Evolutionary conservation across 2,329 filamentous ascomycete species (phyloP), one percentile per base, ranked within the genome.

Genomic region (Diaporthe ampelina): DNA sequence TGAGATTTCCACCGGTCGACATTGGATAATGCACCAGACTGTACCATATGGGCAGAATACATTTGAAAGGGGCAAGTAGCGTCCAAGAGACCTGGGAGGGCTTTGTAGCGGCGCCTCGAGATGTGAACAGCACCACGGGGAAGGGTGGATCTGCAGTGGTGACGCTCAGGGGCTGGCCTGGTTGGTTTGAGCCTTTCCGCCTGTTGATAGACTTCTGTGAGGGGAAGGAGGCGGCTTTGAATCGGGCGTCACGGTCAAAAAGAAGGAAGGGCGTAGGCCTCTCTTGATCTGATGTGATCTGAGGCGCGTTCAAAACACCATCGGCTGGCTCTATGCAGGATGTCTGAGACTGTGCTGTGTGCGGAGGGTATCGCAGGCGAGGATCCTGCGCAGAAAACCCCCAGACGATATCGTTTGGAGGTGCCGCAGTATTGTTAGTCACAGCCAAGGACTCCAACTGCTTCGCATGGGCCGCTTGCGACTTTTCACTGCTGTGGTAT

Each of bases 61-160:
- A 98, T 80, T 94, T 95, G 95, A 96, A 98, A 0, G 97, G 97
- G 4, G 97, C 88, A 32, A 98, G 86, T 1, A 98, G 81, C 0
- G 92, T 97, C 95, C 95, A 98, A 0, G 88, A 92, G 0, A 93
- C 93, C 63, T 93, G 91, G 1, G 86, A 81, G 13, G 58, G 37
- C 40, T 63, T 71, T 21, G 87, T 81, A 24, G 24, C 24, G 13
- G n/a, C n/a, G 57, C 48, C 21, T 4, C 91, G 88, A 15, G 90
- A 91, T 45, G 92, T 88, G 6, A 94, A 87, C 8, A 97, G 84
- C 1, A 96, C 86, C 52, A 96, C 84, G 0, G 97, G 97, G 21
- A 98, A 97, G 1, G 89, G 85, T 1, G 94, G 94, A 79, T 98
- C 95, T 11, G 85, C 86, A 1, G 86, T 77, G 11, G 87, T 86